Base-by-base conservation (phyloP, 129 eudicot species). In the Helichrysum umbraculigerum region DNA sequence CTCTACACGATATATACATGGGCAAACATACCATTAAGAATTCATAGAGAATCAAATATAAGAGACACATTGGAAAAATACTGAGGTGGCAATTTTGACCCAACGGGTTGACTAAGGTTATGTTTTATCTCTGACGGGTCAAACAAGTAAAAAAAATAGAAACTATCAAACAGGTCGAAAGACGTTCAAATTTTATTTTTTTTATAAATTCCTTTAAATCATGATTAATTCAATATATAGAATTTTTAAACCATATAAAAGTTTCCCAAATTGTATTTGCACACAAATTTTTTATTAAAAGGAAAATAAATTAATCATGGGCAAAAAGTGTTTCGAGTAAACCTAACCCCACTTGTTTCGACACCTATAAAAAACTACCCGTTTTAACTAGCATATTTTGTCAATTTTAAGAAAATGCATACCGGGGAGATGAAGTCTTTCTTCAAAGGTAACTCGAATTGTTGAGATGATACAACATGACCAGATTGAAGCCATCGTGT, bases 401-500 rank as follows among this genome's bases (percentile, higher is more conserved):
- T 32, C 47, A 61, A 3, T 9, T 42, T 3, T 15, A 42, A 35
- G 47, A 63, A 78, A 73, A 70, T 51, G 87, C 85, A 51, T 87
- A 91, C 98, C 67, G 77, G 96, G 51, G 86, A 69, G 73, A 81
- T 35, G 76, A 34, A 14, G 54, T 84, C 85, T 81, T 62, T 82
- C 84, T 83, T 89, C 47, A 58, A 20, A 11, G 97, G 96, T 83
- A 94, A 81, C 76, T 72, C 85, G 25, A 94, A 32, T 86, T 94
- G 98, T 70, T 88, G 79, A 66, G 96, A 88, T 72, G 96, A 85
- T 70, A 94, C 73, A 20, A 88, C 81, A 78, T 91, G 98, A 69
- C 96, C 96, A 62, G 86, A 68, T 72, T 83, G 89, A 70, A 86
- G 91, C 96, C 97, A 94, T 39, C 90, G 88, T 50, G 97, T 87